Conservation (phyloP, 805 yeast species). For the Candida maesae region DNA sequence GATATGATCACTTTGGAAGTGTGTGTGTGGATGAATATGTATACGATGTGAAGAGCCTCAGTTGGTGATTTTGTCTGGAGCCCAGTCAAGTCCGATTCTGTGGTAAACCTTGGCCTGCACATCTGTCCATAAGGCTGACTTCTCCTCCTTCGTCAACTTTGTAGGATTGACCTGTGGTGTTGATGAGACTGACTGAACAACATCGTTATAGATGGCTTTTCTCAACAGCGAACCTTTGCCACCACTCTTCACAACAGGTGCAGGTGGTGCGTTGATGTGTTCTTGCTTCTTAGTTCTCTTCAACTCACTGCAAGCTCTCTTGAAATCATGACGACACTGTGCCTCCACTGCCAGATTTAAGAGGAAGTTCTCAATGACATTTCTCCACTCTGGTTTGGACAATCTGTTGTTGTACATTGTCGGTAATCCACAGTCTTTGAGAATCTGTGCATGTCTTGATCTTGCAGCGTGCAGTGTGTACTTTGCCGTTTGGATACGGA, state of each 20-base stretch:
- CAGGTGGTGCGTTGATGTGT: background rate
- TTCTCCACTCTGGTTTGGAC: constrained; percentile 66
- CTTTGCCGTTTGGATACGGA: constrained; percentile 55
- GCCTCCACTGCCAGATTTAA: constrained; percentile 65
- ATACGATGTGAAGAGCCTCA: no score
- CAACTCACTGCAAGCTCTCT: constrained; percentile 43
- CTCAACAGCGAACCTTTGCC: constrained; percentile 25
- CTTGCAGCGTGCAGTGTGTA: constrained; percentile 59
- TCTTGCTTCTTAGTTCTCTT: constrained; percentile 38
- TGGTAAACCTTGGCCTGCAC: constrained; percentile 58
- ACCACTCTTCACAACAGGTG: constrained; percentile 3
- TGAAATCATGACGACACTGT: constrained; percentile 66
- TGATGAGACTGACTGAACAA: constrained; percentile 12
- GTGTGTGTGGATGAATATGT: no score
- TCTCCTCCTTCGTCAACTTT: constrained; percentile 49
- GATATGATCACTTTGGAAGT: no score
- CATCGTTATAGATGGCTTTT: constrained; percentile 32
- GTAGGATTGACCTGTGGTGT: background rate
- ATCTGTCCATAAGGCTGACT: constrained; percentile 56
- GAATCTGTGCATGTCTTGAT: constrained; percentile 39
- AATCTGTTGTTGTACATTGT: constrained; percentile 24
- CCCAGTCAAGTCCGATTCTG: constrained; percentile 59
- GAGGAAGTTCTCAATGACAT: constrained; percentile 65
- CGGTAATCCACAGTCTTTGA: constrained; percentile 26
- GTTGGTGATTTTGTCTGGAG: constrained; percentile 36